Percentiles rank a stretch among this genome's conserved stretches.
These are phyloP conservation scores for Mangifera indica DNA, from an alignment of 345 rosid species.

Conservation along the genomic window DNA sequence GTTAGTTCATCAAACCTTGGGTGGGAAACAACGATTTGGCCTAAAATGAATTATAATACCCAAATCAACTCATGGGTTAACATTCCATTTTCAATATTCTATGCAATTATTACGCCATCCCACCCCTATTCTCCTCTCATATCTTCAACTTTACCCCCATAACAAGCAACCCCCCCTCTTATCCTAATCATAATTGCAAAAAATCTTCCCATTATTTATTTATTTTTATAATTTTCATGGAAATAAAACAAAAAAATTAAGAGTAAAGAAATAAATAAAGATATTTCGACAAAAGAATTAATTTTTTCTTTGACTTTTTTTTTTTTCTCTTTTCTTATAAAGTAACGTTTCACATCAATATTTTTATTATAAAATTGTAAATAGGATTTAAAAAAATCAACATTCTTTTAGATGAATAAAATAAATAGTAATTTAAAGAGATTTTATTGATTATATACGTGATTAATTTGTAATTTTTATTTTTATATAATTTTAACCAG, in stretches of 20 bases:
- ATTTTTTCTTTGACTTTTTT: not conserved
- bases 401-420: too few species aligned
- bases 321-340: not conserved
- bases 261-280: too few species aligned
- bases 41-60: not conserved
- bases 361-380: not conserved
- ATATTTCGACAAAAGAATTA: too few species aligned
- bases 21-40: too few species aligned
- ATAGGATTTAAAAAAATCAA: too few species aligned
- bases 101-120: slow-evolving; percentile 17
- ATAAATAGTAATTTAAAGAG: too few species aligned
- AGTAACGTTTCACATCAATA: not conserved
- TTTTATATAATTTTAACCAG: too few species aligned
- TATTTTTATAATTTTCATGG: too few species aligned
- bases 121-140: not conserved
- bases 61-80: not conserved
- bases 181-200: not conserved
- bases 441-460: too few species aligned
- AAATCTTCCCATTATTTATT: not conserved
- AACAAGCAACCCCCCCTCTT: slow-evolving; percentile 2
- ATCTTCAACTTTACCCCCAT: not conserved
- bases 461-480: too few species aligned
- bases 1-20: too few species aligned
- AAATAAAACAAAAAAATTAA: too few species aligned
- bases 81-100: slow-evolving; percentile 14